phyloP scores from a whole-genome alignment of 106 monocot genomes.

The Dendrobium chrysotoxum region DNA sequence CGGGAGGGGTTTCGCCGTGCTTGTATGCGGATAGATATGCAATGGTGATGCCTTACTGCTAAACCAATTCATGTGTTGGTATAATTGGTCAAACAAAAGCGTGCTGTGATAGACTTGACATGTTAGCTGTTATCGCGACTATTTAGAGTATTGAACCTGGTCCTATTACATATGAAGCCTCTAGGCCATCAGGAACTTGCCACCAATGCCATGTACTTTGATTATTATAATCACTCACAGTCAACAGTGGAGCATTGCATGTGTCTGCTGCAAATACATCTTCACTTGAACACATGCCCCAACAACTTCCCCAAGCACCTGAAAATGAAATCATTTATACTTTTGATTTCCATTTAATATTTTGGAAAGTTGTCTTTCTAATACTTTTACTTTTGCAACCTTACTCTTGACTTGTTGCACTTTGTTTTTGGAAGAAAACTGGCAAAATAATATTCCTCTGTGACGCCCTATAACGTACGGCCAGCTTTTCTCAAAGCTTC shows the following conservation, averaged over 20 bases:
- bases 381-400: no score
- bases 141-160: no score
- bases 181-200: no score
- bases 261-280: no score
- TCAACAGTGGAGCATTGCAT: background rate
- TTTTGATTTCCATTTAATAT: background rate
- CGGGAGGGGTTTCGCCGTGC: constrained; percentile 93
- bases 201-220: no score
- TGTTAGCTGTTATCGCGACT: no score
- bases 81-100: background rate
- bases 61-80: background rate
- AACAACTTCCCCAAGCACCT: no score
- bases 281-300: no score
- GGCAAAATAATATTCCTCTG: background rate
- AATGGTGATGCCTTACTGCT: constrained; percentile 26
- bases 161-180: no score
- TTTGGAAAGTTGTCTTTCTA: no score
- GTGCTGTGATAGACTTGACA: background rate
- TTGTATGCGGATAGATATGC: constrained; percentile 70
- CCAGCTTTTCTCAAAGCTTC: background rate
- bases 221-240: no score
- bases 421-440: background rate
- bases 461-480: background rate
- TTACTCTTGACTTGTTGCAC: no score
- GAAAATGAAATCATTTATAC: background rate